Conservation (phyloP, 345 rosid species). For the Lepidium aucheri region DNA sequence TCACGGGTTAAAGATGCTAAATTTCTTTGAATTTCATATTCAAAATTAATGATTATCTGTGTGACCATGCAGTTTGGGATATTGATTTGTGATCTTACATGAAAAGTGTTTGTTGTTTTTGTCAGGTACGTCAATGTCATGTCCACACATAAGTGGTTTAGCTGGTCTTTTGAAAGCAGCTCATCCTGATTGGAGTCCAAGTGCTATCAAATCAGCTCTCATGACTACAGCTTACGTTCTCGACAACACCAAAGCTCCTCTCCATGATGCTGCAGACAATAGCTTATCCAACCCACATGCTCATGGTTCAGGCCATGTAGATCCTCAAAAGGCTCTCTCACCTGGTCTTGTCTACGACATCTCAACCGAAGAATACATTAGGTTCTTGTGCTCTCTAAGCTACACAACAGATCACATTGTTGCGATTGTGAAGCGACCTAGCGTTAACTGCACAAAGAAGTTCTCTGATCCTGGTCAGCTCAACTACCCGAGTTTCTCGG, state of each 20-base stretch:
- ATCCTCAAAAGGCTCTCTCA: constrained; percentile 65
- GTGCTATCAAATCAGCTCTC: constrained; percentile 80
- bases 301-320: constrained; percentile 82
- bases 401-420: constrained; percentile 53
- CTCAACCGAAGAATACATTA: constrained; percentile 52
- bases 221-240: constrained; percentile 62
- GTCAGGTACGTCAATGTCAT: constrained; percentile 92
- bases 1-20: neutral
- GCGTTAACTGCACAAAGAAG: constrained; percentile 46
- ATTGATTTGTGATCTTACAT: neutral
- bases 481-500: constrained; percentile 88
- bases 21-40: neutral
- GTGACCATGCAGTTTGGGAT: neutral
- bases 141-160: constrained; percentile 90
- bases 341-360: constrained; percentile 85
- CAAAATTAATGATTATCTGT: neutral
- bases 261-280: constrained; percentile 60
- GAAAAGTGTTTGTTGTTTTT: neutral
- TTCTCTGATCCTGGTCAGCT: constrained; percentile 67
- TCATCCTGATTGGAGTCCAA: constrained; percentile 86
- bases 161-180: constrained; percentile 82
- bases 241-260: constrained; percentile 66
- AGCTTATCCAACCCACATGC: constrained; percentile 52
- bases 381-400: constrained; percentile 71
- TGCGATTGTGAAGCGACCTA: constrained; percentile 58